A percentile compares a stretch with the other conserved stretches of the same genome.
phyloP scores from a whole-genome alignment of 139 green algal species.

The Edaphochlamys debaryana region DNA sequence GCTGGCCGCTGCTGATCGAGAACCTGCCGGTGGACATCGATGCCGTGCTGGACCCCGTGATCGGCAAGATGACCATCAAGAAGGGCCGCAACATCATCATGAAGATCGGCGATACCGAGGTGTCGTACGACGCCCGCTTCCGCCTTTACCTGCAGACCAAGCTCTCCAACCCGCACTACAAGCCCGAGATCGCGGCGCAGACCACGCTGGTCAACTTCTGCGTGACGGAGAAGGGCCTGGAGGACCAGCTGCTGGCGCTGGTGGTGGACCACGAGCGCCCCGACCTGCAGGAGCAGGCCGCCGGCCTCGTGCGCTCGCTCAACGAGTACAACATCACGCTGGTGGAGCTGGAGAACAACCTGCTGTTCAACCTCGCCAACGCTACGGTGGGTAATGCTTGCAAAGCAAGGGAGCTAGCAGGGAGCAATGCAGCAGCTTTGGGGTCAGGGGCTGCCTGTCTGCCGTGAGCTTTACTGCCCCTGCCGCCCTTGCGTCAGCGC shows the following conservation, averaged over 20 bases:
- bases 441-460: too few relatives aligned
- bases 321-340: conserved; percentile 89
- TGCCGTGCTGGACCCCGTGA: conserved; percentile 87
- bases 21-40: conserved; percentile 90
- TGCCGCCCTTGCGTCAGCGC: too few relatives aligned
- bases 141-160: conserved; percentile 90
- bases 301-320: conserved; percentile 76
- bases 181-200: conserved; percentile 89
- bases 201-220: conserved; percentile 92
- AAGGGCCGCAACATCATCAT: conserved; percentile 80
- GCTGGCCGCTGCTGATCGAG: conserved; percentile 88
- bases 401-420: too few relatives aligned
- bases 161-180: conserved; percentile 91
- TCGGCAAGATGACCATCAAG: conserved; percentile 80
- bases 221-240: conserved; percentile 82
- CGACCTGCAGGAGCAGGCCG: conserved; percentile 82
- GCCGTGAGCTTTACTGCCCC: too few relatives aligned
- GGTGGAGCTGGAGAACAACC: conserved; percentile 88
- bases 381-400: conserved; percentile 63
- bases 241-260: conserved; percentile 90
- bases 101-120: conserved; percentile 83
- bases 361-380: conserved; percentile 84
- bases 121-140: conserved; percentile 63
- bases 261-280: conserved; percentile 91
- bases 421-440: too few relatives aligned